Percentiles rank a stretch among this genome's conserved stretches.
Evolutionary conservation across 1,284 basidiomycete species (phyloP).

Genomic region (Trichosporon ovoides): DNA sequence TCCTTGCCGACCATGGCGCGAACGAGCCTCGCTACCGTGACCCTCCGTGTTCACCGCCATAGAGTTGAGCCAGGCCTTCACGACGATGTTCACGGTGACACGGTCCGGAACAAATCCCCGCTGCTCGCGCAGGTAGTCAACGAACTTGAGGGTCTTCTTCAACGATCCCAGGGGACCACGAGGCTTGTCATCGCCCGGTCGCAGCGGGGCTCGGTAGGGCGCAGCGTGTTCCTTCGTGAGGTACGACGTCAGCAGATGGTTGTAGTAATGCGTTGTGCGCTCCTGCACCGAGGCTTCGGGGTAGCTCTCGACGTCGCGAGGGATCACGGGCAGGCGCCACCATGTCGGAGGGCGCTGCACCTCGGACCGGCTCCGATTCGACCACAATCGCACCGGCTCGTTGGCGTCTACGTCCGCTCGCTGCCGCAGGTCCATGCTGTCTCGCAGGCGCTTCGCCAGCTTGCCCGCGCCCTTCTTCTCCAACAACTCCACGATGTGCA

Average conservation of each 20-base stretch:
- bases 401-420: not conserved
- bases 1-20: not conserved
- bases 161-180: slow-evolving; percentile 27
- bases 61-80: slow-evolving; percentile 36
- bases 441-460: slow-evolving; percentile 30
- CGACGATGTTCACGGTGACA: slow-evolving; percentile 39
- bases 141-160: slow-evolving; percentile 26
- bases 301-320: slow-evolving; percentile 1
- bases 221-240: slow-evolving; percentile 11
- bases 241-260: slow-evolving; percentile 12
- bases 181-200: not conserved
- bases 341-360: slow-evolving; percentile 8
- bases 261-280: slow-evolving; percentile 17
- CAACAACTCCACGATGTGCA: slow-evolving; percentile 21
- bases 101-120: slow-evolving; percentile 38
- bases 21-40: slow-evolving; percentile 1
- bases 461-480: slow-evolving; percentile 31
- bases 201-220: slow-evolving; percentile 9
- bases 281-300: slow-evolving; percentile 4
- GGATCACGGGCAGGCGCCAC: slow-evolving; percentile 11
- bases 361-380: not conserved
- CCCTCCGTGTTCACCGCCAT: slow-evolving; percentile 9
- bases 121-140: slow-evolving; percentile 28
- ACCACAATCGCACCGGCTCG: not conserved
- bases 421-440: slow-evolving; percentile 16